A percentile compares a stretch with the other conserved stretches of the same genome.
phyloP scores from a whole-genome alignment of 1,139 yeast species.

The Magnusiomyces paraingens region DNA sequence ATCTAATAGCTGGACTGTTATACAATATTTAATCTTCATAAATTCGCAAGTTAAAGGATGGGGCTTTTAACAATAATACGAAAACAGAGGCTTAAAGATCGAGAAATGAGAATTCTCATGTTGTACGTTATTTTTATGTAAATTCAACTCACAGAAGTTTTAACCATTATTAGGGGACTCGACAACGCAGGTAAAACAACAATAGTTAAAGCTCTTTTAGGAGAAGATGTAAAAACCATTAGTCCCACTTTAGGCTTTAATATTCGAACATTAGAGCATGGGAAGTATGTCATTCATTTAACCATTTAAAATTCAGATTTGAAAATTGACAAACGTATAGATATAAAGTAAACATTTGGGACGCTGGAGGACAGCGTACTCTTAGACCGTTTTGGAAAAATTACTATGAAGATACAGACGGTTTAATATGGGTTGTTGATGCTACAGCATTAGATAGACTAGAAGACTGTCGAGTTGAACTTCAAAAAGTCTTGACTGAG shows the following conservation, averaged over 20 bases:
- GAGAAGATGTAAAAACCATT: constrained; percentile 39
- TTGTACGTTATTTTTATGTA: constrained; percentile 33
- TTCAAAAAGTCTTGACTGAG: constrained; percentile 54
- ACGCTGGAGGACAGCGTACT: constrained; percentile 80
- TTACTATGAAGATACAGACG: constrained; percentile 80
- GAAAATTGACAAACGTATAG: constrained; percentile 27
- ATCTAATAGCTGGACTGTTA: no score
- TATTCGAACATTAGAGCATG: constrained; percentile 43
- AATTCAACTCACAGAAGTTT: background rate
- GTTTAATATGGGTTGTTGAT: constrained; percentile 90
- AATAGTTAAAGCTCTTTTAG: constrained; percentile 48
- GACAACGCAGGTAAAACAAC: constrained; percentile 90
- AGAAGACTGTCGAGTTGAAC: constrained; percentile 57
- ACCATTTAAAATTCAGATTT: background rate
- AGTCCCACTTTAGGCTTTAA: constrained; percentile 63
- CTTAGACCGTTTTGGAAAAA: constrained; percentile 84
- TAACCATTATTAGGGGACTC: constrained; percentile 44
- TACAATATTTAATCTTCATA: background rate
- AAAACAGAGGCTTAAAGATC: constrained; percentile 76
- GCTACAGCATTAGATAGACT: constrained; percentile 55
- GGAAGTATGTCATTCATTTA: constrained; percentile 18
- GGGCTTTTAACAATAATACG: constrained; percentile 76
- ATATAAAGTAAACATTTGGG: constrained; percentile 50
- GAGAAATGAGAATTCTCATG: constrained; percentile 65
- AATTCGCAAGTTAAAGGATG: constrained; percentile 40